phyloP scores from a whole-genome alignment of 139 green algal genomes.

The Coelastrella sp. region DNA sequence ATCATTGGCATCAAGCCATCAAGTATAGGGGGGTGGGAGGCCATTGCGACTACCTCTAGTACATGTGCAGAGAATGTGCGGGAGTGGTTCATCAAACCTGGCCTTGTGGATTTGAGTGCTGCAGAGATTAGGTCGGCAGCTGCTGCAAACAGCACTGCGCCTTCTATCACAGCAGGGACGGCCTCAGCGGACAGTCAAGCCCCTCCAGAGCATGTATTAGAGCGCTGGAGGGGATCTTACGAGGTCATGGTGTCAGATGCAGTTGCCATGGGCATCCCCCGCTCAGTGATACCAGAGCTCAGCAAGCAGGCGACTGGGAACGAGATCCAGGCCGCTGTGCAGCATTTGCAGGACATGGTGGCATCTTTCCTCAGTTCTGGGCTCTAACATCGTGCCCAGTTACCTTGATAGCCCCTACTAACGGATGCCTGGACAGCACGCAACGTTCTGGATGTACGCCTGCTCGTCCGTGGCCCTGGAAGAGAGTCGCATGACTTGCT shows the following conservation, averaged over 20 bases:
- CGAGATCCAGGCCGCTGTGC: slow-evolving; percentile 15
- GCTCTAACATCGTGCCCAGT: background rate
- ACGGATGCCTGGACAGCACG: too few relatives aligned
- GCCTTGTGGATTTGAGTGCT: background rate
- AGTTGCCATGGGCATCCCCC: slow-evolving; percentile 26
- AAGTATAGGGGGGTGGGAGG: too few relatives aligned
- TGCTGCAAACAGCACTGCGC: too few relatives aligned
- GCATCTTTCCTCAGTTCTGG: slow-evolving; percentile 37
- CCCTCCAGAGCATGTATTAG: slow-evolving; percentile 2
- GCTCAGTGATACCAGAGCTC: slow-evolving; percentile 12
- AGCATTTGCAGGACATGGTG: slow-evolving; percentile 43
- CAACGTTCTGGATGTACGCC: too few relatives aligned
- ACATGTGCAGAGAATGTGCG: background rate
- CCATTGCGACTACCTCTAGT: background rate
- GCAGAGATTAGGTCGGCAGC: too few relatives aligned
- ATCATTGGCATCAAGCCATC: background rate
- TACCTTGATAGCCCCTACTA: too few relatives aligned
- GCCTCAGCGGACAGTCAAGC: background rate
- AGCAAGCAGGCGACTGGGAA: background rate
- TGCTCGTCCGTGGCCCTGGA: too few relatives aligned
- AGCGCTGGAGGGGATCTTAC: slow-evolving; percentile 23
- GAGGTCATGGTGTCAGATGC: slow-evolving; percentile 18
- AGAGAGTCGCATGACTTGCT: too few relatives aligned
- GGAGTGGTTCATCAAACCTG: background rate
- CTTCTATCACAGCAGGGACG: too few relatives aligned